Evolutionary conservation across 352 stramenopile genomes (phyloP).

Genomic region (Phytopythium delawarense): DNA sequence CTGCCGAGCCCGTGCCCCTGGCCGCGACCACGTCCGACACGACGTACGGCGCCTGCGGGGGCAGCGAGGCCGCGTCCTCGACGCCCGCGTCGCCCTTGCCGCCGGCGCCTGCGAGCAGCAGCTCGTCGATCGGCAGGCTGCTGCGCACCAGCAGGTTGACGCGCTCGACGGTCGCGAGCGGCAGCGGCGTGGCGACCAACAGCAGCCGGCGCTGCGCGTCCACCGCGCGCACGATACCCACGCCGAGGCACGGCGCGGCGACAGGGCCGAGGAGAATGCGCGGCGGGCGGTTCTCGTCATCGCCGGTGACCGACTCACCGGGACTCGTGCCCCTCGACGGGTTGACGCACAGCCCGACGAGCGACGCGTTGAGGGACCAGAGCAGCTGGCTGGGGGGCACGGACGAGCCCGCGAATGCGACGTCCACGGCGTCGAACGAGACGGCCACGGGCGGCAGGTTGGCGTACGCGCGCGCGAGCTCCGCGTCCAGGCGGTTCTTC

Average conservation of each 20-base stretch:
- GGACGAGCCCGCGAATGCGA: slow-evolving; percentile 51
- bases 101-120: slow-evolving; percentile 43
- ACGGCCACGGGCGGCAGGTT: slow-evolving; percentile 42
- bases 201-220: slow-evolving; percentile 49
- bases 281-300: slow-evolving; percentile 29
- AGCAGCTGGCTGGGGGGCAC: slow-evolving; percentile 74
- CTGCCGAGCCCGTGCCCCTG: slow-evolving; percentile 66
- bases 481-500: slow-evolving; percentile 54
- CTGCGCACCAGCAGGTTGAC: slow-evolving; percentile 77
- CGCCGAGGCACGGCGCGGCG: slow-evolving; percentile 58
- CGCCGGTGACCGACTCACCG: background rate
- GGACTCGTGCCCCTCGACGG: background rate
- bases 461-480: slow-evolving; percentile 52
- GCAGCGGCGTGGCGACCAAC: slow-evolving; percentile 66
- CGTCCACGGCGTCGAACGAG: slow-evolving; percentile 52
- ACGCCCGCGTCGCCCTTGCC: background rate
- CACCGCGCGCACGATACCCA: slow-evolving; percentile 64
- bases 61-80: background rate
- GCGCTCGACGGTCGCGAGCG: slow-evolving; percentile 36
- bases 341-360: slow-evolving; percentile 78
- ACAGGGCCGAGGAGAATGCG: slow-evolving; percentile 51
- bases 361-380: slow-evolving; percentile 60
- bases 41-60: slow-evolving; percentile 49
- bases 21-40: slow-evolving; percentile 65
- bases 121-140: slow-evolving; percentile 51